A percentile compares a stretch with the other conserved stretches of the same genome.
Conservation (phyloP, 2,329 filamentous ascomycete species). For the Ambrosiella beaveri region DNA sequence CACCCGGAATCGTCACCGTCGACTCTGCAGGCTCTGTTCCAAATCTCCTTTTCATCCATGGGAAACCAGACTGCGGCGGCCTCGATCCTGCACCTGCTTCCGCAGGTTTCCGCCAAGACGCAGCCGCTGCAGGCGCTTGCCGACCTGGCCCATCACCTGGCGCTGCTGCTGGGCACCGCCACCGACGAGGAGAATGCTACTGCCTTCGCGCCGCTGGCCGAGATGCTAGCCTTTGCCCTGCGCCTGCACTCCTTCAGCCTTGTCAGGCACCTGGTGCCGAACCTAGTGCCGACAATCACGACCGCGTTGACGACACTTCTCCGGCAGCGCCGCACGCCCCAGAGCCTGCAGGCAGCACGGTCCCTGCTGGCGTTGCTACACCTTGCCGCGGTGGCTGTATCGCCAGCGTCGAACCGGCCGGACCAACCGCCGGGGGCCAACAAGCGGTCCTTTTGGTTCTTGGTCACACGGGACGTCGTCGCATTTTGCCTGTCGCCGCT, state of each 20-base stretch:
- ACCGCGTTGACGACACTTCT: constrained; percentile 6
- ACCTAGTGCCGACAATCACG: constrained; percentile 28
- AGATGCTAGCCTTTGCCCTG: constrained; percentile 46
- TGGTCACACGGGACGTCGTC: constrained; percentile 48
- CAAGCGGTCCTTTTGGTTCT: constrained; percentile 44
- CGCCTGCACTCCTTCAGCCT: constrained; percentile 42
- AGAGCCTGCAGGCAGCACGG: constrained; percentile 11
- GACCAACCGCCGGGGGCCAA: constrained; percentile 15
- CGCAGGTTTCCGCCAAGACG: constrained; percentile 32
- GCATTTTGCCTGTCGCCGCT: constrained; percentile 47
- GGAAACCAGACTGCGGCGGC: constrained; percentile 38
- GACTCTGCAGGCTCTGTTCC: constrained; percentile 50
- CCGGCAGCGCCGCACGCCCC: neutral
- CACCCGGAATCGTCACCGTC: constrained; percentile 32
- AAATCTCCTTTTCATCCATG: constrained; percentile 25
- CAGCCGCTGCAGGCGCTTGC: constrained; percentile 40
- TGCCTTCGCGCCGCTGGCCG: constrained; percentile 48
- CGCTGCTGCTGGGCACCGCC: constrained; percentile 52
- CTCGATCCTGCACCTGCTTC: constrained; percentile 50
- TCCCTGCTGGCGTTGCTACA: constrained; percentile 33
- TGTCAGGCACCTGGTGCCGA: constrained; percentile 39
- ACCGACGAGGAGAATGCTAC: constrained; percentile 43
- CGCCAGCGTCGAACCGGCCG: constrained; percentile 21
- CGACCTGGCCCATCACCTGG: constrained; percentile 45
- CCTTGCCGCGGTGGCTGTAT: constrained; percentile 42